These are phyloP conservation scores for Lachnellula subtilissima DNA, from an alignment of 2,329 filamentous ascomycete genomes.

Conservation along the genomic window DNA sequence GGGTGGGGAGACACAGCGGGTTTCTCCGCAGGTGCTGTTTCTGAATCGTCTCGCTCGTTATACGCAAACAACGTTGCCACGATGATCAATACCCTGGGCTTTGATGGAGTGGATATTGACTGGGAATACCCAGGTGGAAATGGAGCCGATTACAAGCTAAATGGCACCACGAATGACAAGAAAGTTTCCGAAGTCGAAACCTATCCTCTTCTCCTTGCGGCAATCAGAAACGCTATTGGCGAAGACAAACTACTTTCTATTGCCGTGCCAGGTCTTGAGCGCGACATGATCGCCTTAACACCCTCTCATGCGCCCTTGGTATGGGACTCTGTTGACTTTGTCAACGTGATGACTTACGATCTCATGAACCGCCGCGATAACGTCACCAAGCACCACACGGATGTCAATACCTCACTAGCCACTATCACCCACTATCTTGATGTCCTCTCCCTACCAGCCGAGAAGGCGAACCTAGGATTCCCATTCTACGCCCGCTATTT, in stretches of 20 bases:
- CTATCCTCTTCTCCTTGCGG: slow-evolving; percentile 56
- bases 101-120: slow-evolving; percentile 54
- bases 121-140: slow-evolving; percentile 63
- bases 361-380: slow-evolving; percentile 65
- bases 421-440: slow-evolving; percentile 57
- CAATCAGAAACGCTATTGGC: slow-evolving; percentile 54
- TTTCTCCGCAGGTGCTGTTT: slow-evolving; percentile 53
- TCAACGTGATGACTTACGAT: slow-evolving; percentile 69
- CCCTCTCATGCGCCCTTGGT: slow-evolving; percentile 53
- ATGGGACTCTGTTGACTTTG: slow-evolving; percentile 54
- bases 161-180: slow-evolving; percentile 48
- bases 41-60: slow-evolving; percentile 44
- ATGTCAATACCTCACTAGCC: slow-evolving; percentile 50
- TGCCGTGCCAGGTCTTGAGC: slow-evolving; percentile 59
- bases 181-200: slow-evolving; percentile 58
- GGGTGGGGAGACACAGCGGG: slow-evolving; percentile 68
- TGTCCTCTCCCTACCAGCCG: slow-evolving; percentile 35
- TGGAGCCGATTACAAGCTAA: slow-evolving; percentile 61
- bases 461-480: slow-evolving; percentile 57
- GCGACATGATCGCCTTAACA: slow-evolving; percentile 66
- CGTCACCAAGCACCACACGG: slow-evolving; percentile 59
- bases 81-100: slow-evolving; percentile 57
- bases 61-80: slow-evolving; percentile 61
- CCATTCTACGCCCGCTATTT: slow-evolving; percentile 65
- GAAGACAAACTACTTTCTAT: slow-evolving; percentile 56